Evolutionary conservation across 495 filamentous ascomycete species (phyloP).

Genomic region (Penicillium fimorum): DNA sequence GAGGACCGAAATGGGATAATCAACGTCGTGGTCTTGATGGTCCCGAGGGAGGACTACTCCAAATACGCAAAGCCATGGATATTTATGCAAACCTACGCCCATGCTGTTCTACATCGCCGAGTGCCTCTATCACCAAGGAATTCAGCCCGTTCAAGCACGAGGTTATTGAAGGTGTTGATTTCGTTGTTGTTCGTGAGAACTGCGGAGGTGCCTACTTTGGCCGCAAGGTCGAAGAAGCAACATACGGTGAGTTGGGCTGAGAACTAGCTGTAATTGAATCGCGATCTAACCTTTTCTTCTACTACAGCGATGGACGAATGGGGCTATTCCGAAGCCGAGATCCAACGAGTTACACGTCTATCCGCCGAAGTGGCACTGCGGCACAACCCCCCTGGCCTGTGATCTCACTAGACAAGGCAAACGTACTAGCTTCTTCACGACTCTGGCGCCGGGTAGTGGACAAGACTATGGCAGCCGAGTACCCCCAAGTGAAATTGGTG

Average conservation of each 20-base stretch:
- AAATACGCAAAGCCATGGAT: constrained; percentile 48
- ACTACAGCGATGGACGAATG: constrained; percentile 46
- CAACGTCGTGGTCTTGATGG: constrained; percentile 42
- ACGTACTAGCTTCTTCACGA: constrained; percentile 50
- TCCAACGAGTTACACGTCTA: constrained; percentile 49
- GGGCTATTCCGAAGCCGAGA: constrained; percentile 46
- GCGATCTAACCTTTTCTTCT: not conserved
- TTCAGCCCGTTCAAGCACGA: constrained; percentile 47
- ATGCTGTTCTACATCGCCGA: constrained; percentile 43
- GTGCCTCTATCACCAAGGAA: constrained; percentile 36
- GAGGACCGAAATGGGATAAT: constrained; percentile 52
- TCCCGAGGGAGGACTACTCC: constrained; percentile 46
- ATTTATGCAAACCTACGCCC: constrained; percentile 53
- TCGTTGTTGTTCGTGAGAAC: constrained; percentile 52
- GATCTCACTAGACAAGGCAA: constrained; percentile 51
- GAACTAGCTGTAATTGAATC: too few relatives aligned
- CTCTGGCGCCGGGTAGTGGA: constrained; percentile 49
- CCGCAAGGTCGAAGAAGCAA: constrained; percentile 44
- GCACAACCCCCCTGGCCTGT: constrained; percentile 46
- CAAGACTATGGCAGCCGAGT: constrained; percentile 46
- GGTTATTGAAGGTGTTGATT: constrained; percentile 47
- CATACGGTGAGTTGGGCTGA: constrained; percentile 34
- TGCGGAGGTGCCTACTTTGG: constrained; percentile 56
- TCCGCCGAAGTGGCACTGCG: constrained; percentile 46
- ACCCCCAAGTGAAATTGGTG: constrained; percentile 44